Conservation (phyloP, 805 yeast genomes). For the Pichia thaimueangensis region DNA sequence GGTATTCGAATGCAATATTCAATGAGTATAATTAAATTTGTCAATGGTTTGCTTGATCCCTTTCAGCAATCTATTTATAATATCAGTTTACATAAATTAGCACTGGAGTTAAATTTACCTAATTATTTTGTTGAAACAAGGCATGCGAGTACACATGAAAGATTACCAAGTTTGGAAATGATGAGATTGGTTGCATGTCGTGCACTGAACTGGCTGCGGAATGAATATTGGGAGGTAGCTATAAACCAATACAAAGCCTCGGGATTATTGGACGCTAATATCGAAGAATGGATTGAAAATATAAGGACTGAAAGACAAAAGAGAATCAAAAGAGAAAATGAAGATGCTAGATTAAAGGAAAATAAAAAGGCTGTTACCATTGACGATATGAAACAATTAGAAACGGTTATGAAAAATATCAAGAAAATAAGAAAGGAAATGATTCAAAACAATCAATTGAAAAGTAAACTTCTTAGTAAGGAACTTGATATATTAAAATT, state of each 20-base stretch:
- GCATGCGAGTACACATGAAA: constrained; percentile 88
- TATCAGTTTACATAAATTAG: constrained; percentile 69
- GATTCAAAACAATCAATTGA: constrained; percentile 31
- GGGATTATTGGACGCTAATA: not conserved
- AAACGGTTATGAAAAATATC: constrained; percentile 38
- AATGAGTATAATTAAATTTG: constrained; percentile 76
- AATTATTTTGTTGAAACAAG: constrained; percentile 81
- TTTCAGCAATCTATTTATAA: constrained; percentile 75
- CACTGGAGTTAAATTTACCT: constrained; percentile 64
- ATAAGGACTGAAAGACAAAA: constrained; percentile 14
- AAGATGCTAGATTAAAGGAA: not conserved
- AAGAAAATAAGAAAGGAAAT: constrained; percentile 43
- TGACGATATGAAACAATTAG: constrained; percentile 14
- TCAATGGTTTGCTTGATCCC: constrained; percentile 87
- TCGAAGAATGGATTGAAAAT: constrained; percentile 1
- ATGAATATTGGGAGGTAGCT: constrained; percentile 60
- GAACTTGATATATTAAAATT: constrained; percentile 2
- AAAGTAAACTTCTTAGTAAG: constrained; percentile 34
- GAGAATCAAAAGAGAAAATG: constrained; percentile 17
- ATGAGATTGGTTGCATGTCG: constrained; percentile 51
- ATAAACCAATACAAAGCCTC: constrained; percentile 15
- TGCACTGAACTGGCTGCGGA: constrained; percentile 72
- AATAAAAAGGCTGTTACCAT: not conserved
- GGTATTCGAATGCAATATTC: constrained; percentile 51
- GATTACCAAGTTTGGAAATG: constrained; percentile 62